Base-by-base conservation (phyloP, 169 alveolate genomes). In the Plasmodium gallinaceum region DNA sequence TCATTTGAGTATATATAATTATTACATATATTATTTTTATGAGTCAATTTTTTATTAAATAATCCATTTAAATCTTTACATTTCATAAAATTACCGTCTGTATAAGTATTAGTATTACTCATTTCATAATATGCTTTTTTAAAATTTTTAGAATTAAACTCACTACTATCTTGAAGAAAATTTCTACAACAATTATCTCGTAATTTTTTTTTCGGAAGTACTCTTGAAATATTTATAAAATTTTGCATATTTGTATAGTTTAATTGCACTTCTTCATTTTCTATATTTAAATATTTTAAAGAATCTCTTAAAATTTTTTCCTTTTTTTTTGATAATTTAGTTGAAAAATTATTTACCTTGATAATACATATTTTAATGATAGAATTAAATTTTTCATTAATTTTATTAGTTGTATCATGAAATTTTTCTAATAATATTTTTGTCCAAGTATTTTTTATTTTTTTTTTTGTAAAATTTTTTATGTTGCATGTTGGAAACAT, bases 201-300 rank as follows among this genome's bases (percentile, higher is more conserved):
- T 32, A 32, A 32, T 32, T 32, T 32, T 32, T 32, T 32, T 32
- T 32, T 32, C 4, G 39, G 39, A 32, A 4, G 39, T 2, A 4
- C 4, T 32, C 39, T 32, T 1, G 39, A 32, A 71, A 8, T 26
- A 58, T 18, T 71, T 24, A 37, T 71, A 7, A 14, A 10, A 73
- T 73, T 60, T 2, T 54, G 32, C 39, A 73, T 43, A 74, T 51
- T 42, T 58, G 88, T 20, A 60, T 48, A 58, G 20, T 60, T 66
- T 45, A 58, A 22, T 0, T 32, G 26, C 48, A 18, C 37, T 74
- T 43, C 58, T 3, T 65, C 73, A 26, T 43, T 48, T 26, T 74
- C 88, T 74, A 51, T 45, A 64, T 74, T 74, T 57, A 74, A 74
- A 51, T 45, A 74, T 18, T 45, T 60, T 14, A 74, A 45, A 22